These are phyloP conservation scores for Raddia guianensis DNA, from an alignment of 176 grass and related monocot species.

Conservation along the genomic window DNA sequence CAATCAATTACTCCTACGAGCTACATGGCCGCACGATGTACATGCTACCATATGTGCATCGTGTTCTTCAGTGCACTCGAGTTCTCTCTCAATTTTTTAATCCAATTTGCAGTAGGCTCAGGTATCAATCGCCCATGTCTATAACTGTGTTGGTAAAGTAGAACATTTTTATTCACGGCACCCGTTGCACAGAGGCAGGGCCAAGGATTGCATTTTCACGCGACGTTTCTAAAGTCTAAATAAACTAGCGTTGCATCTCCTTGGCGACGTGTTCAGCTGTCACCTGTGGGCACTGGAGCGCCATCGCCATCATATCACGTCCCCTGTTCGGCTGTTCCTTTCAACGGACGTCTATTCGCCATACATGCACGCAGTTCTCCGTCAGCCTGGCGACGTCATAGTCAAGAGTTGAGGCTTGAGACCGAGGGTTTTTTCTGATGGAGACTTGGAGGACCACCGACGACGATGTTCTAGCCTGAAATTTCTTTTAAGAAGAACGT, in stretches of 20 bases:
- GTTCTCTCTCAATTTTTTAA: neutral
- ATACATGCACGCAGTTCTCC: neutral
- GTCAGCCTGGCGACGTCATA: slow-evolving; percentile 35
- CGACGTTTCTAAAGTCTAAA: neutral
- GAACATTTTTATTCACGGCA: too few species aligned
- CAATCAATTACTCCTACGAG: slow-evolving; percentile 19
- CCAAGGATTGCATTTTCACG: neutral
- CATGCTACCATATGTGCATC: neutral
- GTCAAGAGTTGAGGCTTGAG: neutral
- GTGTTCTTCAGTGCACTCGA: neutral
- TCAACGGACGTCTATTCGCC: neutral
- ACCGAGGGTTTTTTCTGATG: neutral
- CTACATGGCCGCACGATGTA: neutral
- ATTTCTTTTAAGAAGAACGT: neutral
- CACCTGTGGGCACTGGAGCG: neutral
- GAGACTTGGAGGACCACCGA: slow-evolving; percentile 42
- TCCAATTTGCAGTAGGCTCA: too few species aligned
- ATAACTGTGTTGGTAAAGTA: too few species aligned
- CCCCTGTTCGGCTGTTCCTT: neutral
- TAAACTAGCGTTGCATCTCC: neutral
- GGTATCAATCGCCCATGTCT: too few species aligned
- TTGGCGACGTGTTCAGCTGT: neutral
- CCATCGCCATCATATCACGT: neutral
- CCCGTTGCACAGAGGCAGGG: too few species aligned
- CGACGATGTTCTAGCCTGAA: slow-evolving; percentile 24